These are phyloP conservation scores for Boeremia lycopersici DNA, from an alignment of 2,329 filamentous ascomycete species.

Conservation along the genomic window DNA sequence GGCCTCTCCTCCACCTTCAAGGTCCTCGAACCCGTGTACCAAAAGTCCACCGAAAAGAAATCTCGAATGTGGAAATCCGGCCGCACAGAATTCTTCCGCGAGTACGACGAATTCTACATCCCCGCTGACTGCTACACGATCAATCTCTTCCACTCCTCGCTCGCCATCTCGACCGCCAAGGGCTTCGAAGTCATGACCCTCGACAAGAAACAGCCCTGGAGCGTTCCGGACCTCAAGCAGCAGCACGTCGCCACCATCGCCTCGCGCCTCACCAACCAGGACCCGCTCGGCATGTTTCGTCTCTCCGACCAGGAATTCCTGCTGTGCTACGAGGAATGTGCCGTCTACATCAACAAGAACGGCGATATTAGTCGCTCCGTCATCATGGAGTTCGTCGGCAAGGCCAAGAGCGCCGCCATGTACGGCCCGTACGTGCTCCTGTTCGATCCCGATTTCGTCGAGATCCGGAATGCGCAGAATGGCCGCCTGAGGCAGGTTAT, in stretches of 20 bases:
- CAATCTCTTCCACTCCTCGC: conserved; percentile 93
- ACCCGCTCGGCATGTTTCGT: conserved; percentile 94
- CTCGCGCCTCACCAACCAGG: conserved; percentile 78
- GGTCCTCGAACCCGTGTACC: conserved; percentile 92
- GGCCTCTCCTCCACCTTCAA: conserved; percentile 93
- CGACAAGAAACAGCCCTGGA: conserved; percentile 96
- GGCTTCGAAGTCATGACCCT: conserved; percentile 96
- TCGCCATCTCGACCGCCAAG: conserved; percentile 87
- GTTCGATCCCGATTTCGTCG: conserved; percentile 95
- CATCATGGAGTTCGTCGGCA: conserved; percentile 99
- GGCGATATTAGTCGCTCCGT: conserved; percentile 92
- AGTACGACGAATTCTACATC: conserved; percentile 99
- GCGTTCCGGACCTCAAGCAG: conserved; percentile 83
- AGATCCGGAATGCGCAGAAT: conserved; percentile 96
- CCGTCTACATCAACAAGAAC: conserved; percentile 97
- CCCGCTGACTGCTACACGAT: conserved; percentile 93
- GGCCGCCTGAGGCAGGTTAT: conserved; percentile 93
- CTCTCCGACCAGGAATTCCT: conserved; percentile 82
- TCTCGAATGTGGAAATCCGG: conserved; percentile 72
- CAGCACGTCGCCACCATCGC: conserved; percentile 85
- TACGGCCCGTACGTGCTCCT: conserved; percentile 90
- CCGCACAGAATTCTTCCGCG: conserved; percentile 92
- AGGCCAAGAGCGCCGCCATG: conserved; percentile 83
- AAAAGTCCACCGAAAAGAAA: conserved; percentile 87
- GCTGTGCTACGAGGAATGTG: conserved; percentile 92